Percentiles rank a stretch among this genome's conserved stretches.
Conservation (phyloP, 305 asterid genomes). For the Fraxinus dipetala region DNA sequence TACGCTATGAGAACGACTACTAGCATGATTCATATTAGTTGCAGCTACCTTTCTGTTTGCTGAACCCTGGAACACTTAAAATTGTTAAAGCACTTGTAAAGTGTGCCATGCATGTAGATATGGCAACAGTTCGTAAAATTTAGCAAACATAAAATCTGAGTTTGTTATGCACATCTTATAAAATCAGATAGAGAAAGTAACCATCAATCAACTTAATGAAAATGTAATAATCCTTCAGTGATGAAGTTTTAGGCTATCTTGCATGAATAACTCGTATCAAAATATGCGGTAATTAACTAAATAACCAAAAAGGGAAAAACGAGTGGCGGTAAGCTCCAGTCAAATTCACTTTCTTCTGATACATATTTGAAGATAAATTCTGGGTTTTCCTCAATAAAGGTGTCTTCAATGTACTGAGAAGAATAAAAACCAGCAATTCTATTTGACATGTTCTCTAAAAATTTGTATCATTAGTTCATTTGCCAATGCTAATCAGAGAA, state of each 20-base stretch:
- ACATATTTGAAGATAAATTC: not conserved
- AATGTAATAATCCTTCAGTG: not conserved
- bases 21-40: conserved; percentile 94
- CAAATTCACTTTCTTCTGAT: not conserved
- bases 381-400: not conserved
- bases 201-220: not conserved
- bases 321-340: not conserved
- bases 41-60: conserved; percentile 95
- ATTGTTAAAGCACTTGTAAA: conserved; percentile 8
- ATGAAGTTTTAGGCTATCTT: conserved; percentile 1
- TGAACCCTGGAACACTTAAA: conserved; percentile 64
- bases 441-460: not conserved
- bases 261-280: not conserved
- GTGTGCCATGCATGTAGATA: not conserved
- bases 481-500: not conserved
- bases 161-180: not conserved
- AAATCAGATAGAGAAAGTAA: not conserved
- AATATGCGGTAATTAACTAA: not conserved
- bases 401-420: not conserved
- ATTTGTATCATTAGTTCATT: not conserved
- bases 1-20: conserved; percentile 99
- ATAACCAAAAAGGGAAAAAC: not conserved
- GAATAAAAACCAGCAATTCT: not conserved
- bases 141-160: conserved; percentile 1
- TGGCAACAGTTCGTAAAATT: not conserved